Percentiles rank a stretch among this genome's conserved stretches.
Evolutionary conservation across 2,329 filamentous ascomycete genomes (phyloP).

Genomic region (Chaetomium sp.): DNA sequence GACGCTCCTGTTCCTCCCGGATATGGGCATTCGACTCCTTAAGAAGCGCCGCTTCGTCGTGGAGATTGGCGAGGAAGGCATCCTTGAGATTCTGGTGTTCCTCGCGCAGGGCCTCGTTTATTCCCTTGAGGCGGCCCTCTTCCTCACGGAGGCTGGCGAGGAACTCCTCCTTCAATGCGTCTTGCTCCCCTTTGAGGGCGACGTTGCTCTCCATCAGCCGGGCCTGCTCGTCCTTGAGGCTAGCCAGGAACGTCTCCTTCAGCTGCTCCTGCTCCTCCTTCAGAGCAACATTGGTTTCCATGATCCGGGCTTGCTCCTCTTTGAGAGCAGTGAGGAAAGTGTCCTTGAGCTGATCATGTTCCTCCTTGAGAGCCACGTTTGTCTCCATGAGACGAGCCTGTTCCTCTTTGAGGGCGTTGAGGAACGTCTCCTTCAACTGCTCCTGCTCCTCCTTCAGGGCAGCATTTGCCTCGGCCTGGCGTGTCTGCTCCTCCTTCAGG

Average conservation of each 20-base stretch:
- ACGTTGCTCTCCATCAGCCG: too few relatives aligned
- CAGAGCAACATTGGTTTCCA: conserved; percentile 13
- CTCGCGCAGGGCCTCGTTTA: conserved; percentile 15
- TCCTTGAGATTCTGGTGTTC: conserved; percentile 19
- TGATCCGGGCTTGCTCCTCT: conserved; percentile 16
- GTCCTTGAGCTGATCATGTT: conserved; percentile 15
- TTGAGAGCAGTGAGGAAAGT: conserved; percentile 17
- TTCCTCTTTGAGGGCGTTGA: conserved; percentile 20
- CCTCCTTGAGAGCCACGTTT: conserved; percentile 18
- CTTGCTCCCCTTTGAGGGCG: too few relatives aligned
- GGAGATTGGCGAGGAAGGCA: conserved; percentile 15
- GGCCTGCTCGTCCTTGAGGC: conserved; percentile 20
- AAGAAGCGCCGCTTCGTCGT: conserved; percentile 18
- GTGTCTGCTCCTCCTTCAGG: conserved; percentile 19
- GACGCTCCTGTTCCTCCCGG: conserved; percentile 13
- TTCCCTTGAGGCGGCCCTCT: conserved; percentile 17
- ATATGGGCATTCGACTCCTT: conserved; percentile 16
- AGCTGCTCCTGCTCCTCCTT: conserved; percentile 21
- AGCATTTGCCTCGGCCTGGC: conserved; percentile 18
- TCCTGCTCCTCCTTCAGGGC: conserved; percentile 22
- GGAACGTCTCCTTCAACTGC: conserved; percentile 20
- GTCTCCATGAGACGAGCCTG: conserved; percentile 18
- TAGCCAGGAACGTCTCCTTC: conserved; percentile 24
- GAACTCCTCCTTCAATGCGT: too few relatives aligned
- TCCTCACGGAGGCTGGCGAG: conserved; percentile 19